Percentiles rank a stretch among this genome's conserved stretches.
Conservation (phyloP, 2,329 filamentous ascomycete species). For the Bisporella sp. region DNA sequence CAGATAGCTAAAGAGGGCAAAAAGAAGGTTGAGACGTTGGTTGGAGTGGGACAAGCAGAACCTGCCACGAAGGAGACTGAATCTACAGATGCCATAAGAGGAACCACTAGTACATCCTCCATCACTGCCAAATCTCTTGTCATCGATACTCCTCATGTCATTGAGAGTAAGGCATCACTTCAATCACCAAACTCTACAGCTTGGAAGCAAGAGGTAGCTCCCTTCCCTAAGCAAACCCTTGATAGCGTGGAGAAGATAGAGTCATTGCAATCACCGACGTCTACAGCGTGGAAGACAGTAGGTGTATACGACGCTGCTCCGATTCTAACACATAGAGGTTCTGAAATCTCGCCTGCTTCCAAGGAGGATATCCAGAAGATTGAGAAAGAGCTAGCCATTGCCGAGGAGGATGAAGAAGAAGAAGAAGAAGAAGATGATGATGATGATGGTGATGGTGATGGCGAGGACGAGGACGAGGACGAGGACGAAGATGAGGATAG, state of each 20-base stretch:
- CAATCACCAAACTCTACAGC: conserved; percentile 25
- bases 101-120: neutral
- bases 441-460: neutral
- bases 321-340: conserved; percentile 17
- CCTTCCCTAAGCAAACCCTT: conserved; percentile 1
- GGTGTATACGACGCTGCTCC: conserved; percentile 7
- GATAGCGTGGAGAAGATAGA: conserved; percentile 15
- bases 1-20: conserved; percentile 55
- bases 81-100: conserved; percentile 4
- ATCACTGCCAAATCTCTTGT: neutral
- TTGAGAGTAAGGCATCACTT: conserved; percentile 12
- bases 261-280: conserved; percentile 20
- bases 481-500: neutral
- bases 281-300: conserved; percentile 23
- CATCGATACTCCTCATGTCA: conserved; percentile 2
- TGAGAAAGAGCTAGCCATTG: conserved; percentile 21
- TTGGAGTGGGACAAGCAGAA: conserved; percentile 14
- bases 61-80: conserved; percentile 8
- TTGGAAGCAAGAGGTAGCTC: conserved; percentile 15
- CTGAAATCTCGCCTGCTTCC: conserved; percentile 12
- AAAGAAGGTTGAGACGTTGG: conserved; percentile 27
- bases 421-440: conserved; percentile 8
- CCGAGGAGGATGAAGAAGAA: conserved; percentile 26
- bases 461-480: neutral
- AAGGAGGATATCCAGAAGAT: conserved; percentile 23